Conservation (phyloP, 306 rosid species). For the Begonia masoniana region DNA sequence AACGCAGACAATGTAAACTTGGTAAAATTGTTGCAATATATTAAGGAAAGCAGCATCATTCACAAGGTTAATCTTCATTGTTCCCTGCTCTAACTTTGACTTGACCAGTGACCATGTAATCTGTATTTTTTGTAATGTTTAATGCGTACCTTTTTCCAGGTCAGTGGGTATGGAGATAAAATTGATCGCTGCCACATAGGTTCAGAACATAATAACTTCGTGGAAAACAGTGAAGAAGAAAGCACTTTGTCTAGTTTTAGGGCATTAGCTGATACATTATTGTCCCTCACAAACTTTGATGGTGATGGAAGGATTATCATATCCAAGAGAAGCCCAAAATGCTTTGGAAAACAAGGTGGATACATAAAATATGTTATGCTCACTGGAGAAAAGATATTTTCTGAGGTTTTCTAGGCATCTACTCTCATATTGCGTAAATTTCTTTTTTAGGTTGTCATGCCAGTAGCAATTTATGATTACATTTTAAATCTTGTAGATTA, state of each 20-base stretch:
- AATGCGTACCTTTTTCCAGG: conserved; percentile 26
- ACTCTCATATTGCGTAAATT: conserved; percentile 4
- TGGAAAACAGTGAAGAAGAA: conserved; percentile 36
- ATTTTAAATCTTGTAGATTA: conserved; percentile 43
- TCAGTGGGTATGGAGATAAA: conserved; percentile 71
- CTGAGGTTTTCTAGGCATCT: conserved; percentile 48
- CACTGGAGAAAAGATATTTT: conserved; percentile 78
- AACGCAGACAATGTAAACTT: conserved; percentile 83
- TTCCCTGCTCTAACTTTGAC: not conserved
- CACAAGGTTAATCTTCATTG: conserved; percentile 60
- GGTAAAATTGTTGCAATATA: conserved; percentile 62
- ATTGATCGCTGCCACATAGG: conserved; percentile 25
- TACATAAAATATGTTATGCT: conserved; percentile 86
- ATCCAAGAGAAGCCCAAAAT: conserved; percentile 37
- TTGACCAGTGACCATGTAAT: not conserved
- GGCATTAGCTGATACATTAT: conserved; percentile 57
- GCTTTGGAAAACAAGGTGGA: conserved; percentile 38
- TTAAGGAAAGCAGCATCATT: conserved; percentile 87
- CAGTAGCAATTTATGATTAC: no score
- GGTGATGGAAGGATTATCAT: conserved; percentile 81
- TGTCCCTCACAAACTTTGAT: conserved; percentile 58
- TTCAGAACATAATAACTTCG: conserved; percentile 10
- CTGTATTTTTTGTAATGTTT: not conserved
- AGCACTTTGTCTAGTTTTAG: conserved; percentile 72
- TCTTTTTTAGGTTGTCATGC: no score